Base-by-base conservation (phyloP, 371 early-diverging fungal species). In the Scutellospora calospora region DNA sequence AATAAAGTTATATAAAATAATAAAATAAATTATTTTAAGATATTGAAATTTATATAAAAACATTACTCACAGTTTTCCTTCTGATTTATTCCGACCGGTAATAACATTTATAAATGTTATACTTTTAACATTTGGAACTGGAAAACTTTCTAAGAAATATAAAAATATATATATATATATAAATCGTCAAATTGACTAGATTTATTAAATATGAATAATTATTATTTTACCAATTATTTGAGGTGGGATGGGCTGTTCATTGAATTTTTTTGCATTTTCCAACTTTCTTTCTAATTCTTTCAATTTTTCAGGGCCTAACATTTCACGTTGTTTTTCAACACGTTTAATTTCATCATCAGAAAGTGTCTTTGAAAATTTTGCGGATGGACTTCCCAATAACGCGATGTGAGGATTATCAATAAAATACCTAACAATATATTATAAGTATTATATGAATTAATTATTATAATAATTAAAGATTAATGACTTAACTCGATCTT, bases 51-150 rank as follows among this genome's bases (percentile, higher is more conserved):
- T 2, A 5, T 3, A 72, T 35, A 31, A 45, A 54, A 12, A n/a
- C n/a, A 65, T 69, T 41, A 73, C 88, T 88, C 86, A 90, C 91
- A 89, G 82, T 9, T 81, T 54, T 25, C 76, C 60, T 16, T 68
- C 79, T 20, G 86, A 86, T 27, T 86, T 87, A 54, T 88, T 88
- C 68, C 89, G 86, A n/a, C 90, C 93, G 1, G 90, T 86, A 1
- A 87, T 72, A 31, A 91, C 90, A 65, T 89, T 83, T 79, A 92
- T 92, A 82, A 93, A 90, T 63, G 90, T 84, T 76, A 91, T 92
- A 16, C 87, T 84, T 25, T 89, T 88, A 16, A 87, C 90, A 38
- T 87, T 83, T 2, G 92, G 92, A 60, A 91, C 89, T 22, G 85
- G 88, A 79, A 92, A 91, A 65, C 84, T 86, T 62, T 91, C 91